Conservation (phyloP, 176 grass and related monocot genomes). For the Chrysopogon serrulatus region DNA sequence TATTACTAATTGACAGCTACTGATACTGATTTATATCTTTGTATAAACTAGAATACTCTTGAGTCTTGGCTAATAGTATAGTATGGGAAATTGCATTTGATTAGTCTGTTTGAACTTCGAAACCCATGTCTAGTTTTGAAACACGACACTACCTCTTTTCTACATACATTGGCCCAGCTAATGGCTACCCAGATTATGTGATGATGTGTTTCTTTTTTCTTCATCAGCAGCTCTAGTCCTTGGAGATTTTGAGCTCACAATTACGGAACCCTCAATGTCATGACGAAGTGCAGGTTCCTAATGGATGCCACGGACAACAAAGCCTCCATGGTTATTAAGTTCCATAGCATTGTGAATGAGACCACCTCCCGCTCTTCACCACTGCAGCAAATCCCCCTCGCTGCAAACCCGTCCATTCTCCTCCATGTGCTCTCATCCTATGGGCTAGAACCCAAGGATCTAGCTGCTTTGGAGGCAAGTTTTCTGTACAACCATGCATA, state of each 20-base stretch:
- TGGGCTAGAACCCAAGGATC: slow-evolving; percentile 46
- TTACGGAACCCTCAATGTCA: slow-evolving; percentile 15
- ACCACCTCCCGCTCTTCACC: not conserved
- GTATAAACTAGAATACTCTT: not conserved
- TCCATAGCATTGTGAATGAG: slow-evolving; percentile 21
- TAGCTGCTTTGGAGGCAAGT: slow-evolving; percentile 69
- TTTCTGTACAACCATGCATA: not conserved
- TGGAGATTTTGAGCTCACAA: not conserved
- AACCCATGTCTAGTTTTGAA: not conserved
- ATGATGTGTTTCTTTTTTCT: not conserved
- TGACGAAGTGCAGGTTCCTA: not conserved
- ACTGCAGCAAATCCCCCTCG: slow-evolving; percentile 27
- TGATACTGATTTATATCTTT: not conserved
- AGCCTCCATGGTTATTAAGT: not conserved
- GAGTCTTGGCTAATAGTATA: not conserved
- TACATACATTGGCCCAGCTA: not conserved
- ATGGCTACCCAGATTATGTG: not conserved
- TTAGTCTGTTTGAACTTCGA: not conserved
- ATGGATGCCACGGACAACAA: slow-evolving; percentile 36
- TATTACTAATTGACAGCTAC: not conserved
- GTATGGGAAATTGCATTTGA: not conserved
- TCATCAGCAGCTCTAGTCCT: too few relatives aligned
- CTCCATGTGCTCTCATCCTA: slow-evolving; percentile 51
- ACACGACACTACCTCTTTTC: not conserved
- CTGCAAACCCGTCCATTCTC: slow-evolving; percentile 49